Evolutionary conservation across 768 basidiomycete genomes (phyloP).

Genomic region (Boletus sensibilis): DNA sequence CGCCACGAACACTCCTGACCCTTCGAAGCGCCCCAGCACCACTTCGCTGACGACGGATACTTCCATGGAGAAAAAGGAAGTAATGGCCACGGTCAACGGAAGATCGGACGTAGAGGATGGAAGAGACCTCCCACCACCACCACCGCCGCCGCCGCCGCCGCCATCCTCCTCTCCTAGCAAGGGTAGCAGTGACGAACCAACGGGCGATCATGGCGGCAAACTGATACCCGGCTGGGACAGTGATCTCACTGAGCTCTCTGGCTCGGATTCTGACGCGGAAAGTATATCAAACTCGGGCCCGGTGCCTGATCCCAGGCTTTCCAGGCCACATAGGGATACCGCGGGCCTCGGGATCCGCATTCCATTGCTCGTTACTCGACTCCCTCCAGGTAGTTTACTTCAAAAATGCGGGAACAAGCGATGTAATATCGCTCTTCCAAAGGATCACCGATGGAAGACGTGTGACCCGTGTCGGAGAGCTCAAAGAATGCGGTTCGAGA

Average conservation of each 20-base stretch:
- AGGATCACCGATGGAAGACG: constrained; percentile 40
- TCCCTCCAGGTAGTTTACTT: constrained; percentile 2
- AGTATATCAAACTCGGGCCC: neutral
- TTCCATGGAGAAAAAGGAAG: neutral
- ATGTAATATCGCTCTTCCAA: constrained; percentile 36
- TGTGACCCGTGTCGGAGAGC: constrained; percentile 43
- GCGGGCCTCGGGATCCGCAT: constrained; percentile 20
- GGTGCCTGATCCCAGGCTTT: neutral
- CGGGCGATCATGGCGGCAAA: neutral
- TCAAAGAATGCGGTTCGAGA: constrained; percentile 29
- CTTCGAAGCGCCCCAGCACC: neutral
- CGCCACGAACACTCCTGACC: neutral
- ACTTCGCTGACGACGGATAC: neutral
- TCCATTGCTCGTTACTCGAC: constrained; percentile 20
- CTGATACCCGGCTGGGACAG: constrained; percentile 23
- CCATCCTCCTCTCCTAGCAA: constrained; percentile 4
- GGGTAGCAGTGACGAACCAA: neutral
- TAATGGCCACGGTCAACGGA: neutral
- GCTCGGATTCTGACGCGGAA: constrained; percentile 13
- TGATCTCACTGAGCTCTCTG: constrained; percentile 23
- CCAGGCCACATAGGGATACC: neutral
- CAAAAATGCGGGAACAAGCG: constrained; percentile 35
- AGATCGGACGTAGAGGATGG: constrained; percentile 2
- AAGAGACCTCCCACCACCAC: neutral
- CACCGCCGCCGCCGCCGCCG: neutral